Evolutionary conservation across 257 asterid genomes (phyloP).

Genomic region (Solanum chiquidenum): DNA sequence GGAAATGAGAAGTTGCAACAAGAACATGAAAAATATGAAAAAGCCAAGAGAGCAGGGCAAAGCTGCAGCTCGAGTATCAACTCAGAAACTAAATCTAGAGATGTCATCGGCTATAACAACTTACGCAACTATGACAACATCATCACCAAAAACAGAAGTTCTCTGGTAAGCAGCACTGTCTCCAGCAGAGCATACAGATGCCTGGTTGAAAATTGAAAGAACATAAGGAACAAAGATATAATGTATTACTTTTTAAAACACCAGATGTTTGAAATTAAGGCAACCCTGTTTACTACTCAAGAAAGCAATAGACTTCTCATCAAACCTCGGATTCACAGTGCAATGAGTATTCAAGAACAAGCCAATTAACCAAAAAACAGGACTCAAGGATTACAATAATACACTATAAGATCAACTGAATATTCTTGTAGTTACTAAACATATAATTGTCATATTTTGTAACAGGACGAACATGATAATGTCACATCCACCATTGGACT

Average conservation of each 20-base stretch:
- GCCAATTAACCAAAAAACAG: not conserved
- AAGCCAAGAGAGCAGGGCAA: not conserved
- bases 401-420: not conserved
- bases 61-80: not conserved
- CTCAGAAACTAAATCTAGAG: not conserved
- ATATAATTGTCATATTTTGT: not conserved
- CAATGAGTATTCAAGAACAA: not conserved
- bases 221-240: not conserved
- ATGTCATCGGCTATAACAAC: slow-evolving; percentile 12
- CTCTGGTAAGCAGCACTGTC: slow-evolving; percentile 93
- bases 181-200: slow-evolving; percentile 79
- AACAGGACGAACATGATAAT: not conserved
- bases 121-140: slow-evolving; percentile 97
- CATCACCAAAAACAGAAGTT: slow-evolving; percentile 83
- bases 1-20: not conserved
- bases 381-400: not conserved
- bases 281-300: not conserved
- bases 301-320: not conserved
- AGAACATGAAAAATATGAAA: not conserved
- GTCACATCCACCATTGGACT: not conserved
- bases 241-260: not conserved
- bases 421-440: not conserved
- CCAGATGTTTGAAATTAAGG: not conserved
- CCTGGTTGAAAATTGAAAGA: slow-evolving; percentile 34
- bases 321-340: not conserved